Evolutionary conservation across 306 rosid genomes (phyloP), one percentile per base, ranked within the genome.

Genomic region (Gleditsia sinensis): DNA sequence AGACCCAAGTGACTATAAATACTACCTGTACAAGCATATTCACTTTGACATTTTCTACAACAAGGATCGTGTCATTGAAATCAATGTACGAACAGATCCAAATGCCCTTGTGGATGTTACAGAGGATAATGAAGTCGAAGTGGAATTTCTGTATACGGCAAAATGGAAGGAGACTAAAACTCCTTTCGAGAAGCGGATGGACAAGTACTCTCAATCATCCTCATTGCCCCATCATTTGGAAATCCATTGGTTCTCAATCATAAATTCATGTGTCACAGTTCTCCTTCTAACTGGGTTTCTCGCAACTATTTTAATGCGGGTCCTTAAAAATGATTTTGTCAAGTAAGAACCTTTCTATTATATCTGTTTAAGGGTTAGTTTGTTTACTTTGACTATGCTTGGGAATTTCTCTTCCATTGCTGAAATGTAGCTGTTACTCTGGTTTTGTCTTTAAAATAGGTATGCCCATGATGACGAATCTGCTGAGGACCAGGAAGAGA

Each of bases 221-320:
- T 89, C 96, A 0, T 75, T 89, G 39, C 92, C 97, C 13, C 98
- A 84, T 79, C 97, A 90, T 78, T 75, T 93, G 83, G 98, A 93
- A 80, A 90, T 90, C 77, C 97, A 90, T 69, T 94, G 97, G 98
- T 94, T 91, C 76, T 91, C 94, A 20, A 91, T 94, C 62, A 89
- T 94, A 20, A 89, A 91, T 58, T 94, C 98, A 0, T 89, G 98
- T 12, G 97, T 89, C 34, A 92, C 97, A 0, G 91, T 91, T 67
- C 92, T 94, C 56, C 92, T 91, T 27, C 84, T 94, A 61, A 91
- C 94, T 2, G 98, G 98, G 66, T 88, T 91, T 64, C 92, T 91
- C 14, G 91, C 96, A 30, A 87, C 94, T 19, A 89, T 91, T 75
- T 87, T 88, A 67, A 88, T 91, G 94, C 84, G 96, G 62, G 94